Percentiles rank a stretch among this genome's conserved stretches.
These are phyloP conservation scores for Saccharomyces hybrid DNA, from an alignment of 1,139 yeast genomes.

Conservation along the genomic window DNA sequence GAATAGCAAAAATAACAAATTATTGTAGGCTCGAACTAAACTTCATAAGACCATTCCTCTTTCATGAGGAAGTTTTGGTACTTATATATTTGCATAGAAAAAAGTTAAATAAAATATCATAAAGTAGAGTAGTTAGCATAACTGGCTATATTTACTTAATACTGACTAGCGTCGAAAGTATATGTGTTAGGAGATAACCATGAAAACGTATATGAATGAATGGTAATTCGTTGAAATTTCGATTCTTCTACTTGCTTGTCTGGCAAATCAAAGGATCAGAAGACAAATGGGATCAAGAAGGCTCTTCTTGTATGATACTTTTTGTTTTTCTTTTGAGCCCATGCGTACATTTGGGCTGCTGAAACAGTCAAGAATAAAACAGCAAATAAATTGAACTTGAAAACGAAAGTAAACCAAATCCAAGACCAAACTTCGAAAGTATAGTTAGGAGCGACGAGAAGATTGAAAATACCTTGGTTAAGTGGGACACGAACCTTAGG, in stretches of 20 bases:
- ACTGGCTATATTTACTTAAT: too few species aligned
- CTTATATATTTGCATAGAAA: neutral
- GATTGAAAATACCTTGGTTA: constrained; percentile 40
- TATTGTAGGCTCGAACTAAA: neutral
- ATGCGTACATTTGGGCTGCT: constrained; percentile 61
- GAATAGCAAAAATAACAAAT: constrained; percentile 6
- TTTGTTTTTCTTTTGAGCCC: constrained; percentile 59
- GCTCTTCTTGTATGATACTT: constrained; percentile 38
- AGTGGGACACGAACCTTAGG: constrained; percentile 32
- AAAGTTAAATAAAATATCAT: neutral
- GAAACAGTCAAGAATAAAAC: constrained; percentile 65
- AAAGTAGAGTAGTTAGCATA: neutral
- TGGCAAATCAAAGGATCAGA: constrained; percentile 14
- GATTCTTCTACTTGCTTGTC: neutral
- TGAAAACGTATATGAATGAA: too few species aligned
- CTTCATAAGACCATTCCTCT: too few species aligned
- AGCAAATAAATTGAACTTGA: constrained; percentile 69
- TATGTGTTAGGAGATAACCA: too few species aligned
- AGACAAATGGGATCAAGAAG: constrained; percentile 35
- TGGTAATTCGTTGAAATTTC: too few species aligned
- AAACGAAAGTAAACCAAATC: constrained; percentile 57
- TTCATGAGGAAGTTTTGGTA: neutral
- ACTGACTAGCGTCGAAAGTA: too few species aligned
- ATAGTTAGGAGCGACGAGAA: constrained; percentile 64
- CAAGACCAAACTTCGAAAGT: constrained; percentile 77